Percentiles rank a stretch among this genome's conserved stretches.
Conservation (phyloP, 2,329 filamentous ascomycete genomes). For the Botrytis squamosa region DNA sequence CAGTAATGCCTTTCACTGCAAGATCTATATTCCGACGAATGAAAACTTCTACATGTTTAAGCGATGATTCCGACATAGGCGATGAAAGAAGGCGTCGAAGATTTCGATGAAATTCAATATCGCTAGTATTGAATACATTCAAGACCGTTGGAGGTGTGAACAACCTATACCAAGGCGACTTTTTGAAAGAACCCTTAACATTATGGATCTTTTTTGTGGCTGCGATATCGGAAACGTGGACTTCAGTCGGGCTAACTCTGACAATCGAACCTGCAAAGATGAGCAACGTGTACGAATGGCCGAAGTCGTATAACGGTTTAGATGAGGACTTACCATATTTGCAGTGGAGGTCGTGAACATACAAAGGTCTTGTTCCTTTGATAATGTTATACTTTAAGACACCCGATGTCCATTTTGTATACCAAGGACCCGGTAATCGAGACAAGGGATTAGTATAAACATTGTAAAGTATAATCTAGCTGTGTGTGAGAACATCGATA, state of each 20-base stretch:
- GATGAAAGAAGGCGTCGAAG: not conserved
- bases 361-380: not conserved
- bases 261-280: not conserved
- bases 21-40: not conserved
- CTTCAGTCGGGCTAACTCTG: not conserved
- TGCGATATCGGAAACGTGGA: not conserved
- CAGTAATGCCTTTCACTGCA: not conserved
- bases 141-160: not conserved
- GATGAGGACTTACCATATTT: not conserved
- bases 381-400: not conserved
- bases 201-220: not conserved
- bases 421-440: not conserved
- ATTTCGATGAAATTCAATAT: not conserved
- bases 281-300: not conserved
- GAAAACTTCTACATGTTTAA: not conserved
- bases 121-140: not conserved
- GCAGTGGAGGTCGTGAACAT: not conserved
- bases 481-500: not conserved
- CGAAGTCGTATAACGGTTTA: too few species aligned
- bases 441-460: not conserved
- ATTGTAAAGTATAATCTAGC: not conserved
- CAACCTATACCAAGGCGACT: not conserved
- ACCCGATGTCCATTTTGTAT: not conserved
- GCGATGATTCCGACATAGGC: not conserved
- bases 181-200: not conserved